Evolutionary conservation across 257 asterid genomes (phyloP).

Genomic region (Eustoma russellianum): DNA sequence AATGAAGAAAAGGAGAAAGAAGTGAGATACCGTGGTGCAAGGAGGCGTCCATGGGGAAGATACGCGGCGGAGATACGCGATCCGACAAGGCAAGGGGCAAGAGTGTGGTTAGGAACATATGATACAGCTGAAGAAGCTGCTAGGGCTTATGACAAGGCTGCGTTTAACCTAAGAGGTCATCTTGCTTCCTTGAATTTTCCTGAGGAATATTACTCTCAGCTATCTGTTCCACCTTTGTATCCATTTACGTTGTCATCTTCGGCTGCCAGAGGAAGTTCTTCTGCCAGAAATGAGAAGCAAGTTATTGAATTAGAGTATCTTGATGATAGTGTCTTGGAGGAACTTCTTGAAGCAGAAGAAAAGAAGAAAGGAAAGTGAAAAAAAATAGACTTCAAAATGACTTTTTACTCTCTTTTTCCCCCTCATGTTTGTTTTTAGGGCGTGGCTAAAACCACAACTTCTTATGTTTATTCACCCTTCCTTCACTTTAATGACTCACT

Average conservation of each 20-base stretch:
- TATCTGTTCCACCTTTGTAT: conserved; percentile 47
- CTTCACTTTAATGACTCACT: too few relatives aligned
- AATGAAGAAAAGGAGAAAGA: conserved; percentile 13
- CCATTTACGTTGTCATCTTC: conserved; percentile 8
- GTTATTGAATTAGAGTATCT: conserved; percentile 57
- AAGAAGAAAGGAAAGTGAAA: conserved; percentile 10
- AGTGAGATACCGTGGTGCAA: conserved; percentile 58
- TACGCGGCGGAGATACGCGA: conserved; percentile 91
- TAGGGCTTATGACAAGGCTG: conserved; percentile 62
- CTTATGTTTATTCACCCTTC: too few relatives aligned
- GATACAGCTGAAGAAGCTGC: conserved; percentile 68
- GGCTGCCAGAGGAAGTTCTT: conserved; percentile 1
- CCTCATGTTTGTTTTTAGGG: background rate
- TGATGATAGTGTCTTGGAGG: conserved; percentile 56
- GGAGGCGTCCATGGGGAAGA: conserved; percentile 79
- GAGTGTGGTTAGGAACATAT: conserved; percentile 76
- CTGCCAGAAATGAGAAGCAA: conserved; percentile 6
- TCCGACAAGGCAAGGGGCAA: conserved; percentile 43
- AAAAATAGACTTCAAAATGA: background rate
- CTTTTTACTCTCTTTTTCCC: background rate
- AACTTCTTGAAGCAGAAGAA: conserved; percentile 43
- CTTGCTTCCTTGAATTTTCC: conserved; percentile 76
- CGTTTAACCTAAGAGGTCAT: conserved; percentile 60
- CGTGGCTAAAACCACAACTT: too few relatives aligned
- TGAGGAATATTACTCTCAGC: conserved; percentile 45